Conservation (phyloP, 2,329 filamentous ascomycete species). For the Cercospora beticola region DNA sequence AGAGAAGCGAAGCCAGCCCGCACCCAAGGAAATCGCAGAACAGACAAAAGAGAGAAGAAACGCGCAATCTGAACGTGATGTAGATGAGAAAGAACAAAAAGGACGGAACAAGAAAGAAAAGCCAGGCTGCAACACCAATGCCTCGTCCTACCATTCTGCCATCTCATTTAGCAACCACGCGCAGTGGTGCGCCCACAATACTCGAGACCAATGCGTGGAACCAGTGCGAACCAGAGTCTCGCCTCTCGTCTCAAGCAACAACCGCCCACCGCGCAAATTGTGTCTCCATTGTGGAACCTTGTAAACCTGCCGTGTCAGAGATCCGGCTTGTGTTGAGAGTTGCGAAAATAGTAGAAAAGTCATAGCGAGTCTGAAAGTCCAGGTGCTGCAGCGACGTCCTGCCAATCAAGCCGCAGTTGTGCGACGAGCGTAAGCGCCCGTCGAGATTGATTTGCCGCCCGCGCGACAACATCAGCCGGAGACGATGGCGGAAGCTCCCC, state of each 20-base stretch:
- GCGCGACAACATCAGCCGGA: not conserved
- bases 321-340: not conserved
- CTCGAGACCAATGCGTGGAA: not conserved
- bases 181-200: not conserved
- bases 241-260: not conserved
- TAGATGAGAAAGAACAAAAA: not conserved
- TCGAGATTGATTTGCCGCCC: slow-evolving; percentile 2
- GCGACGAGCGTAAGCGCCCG: slow-evolving; percentile 3
- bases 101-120: not conserved
- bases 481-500: not conserved
- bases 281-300: not conserved
- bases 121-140: not conserved
- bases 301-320: not conserved
- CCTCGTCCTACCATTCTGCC: not conserved
- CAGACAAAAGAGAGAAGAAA: not conserved
- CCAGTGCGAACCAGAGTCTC: not conserved
- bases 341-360: not conserved
- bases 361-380: not conserved
- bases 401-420: slow-evolving; percentile 1
- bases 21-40: not conserved
- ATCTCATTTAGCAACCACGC: not conserved
- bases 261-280: not conserved
- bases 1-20: slow-evolving; percentile 1
- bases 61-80: not conserved
- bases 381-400: not conserved